Evolutionary conservation across 352 stramenopile species (phyloP).

Genomic region (Phytophthora cactorum): DNA sequence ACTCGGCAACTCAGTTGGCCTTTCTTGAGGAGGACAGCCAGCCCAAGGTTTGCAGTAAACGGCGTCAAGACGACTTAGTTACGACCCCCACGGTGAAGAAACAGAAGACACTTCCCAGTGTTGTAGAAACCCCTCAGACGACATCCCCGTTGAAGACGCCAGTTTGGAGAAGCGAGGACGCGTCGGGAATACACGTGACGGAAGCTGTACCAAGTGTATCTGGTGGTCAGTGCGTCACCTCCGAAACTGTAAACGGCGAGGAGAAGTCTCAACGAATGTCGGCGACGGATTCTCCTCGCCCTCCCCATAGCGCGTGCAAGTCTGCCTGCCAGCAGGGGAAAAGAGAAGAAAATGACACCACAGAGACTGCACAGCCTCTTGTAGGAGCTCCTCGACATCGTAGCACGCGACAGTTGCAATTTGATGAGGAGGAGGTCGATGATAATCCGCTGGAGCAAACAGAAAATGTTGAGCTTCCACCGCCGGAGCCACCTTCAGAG

Average conservation of each 20-base stretch:
- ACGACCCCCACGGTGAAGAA: slow-evolving; percentile 14
- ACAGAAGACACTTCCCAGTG: slow-evolving; percentile 3
- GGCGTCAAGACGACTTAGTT: slow-evolving; percentile 1
- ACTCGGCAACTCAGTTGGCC: slow-evolving; percentile 36
- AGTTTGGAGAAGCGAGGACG: background rate
- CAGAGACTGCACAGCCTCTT: slow-evolving; percentile 13
- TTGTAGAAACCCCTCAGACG: background rate
- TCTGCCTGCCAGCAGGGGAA: slow-evolving; percentile 3
- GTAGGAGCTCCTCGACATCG: slow-evolving; percentile 21
- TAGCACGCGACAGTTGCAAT: slow-evolving; percentile 57
- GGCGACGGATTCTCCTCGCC: slow-evolving; percentile 27
- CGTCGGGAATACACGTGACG: background rate
- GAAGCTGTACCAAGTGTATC: background rate
- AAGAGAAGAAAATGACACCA: background rate
- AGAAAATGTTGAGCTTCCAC: background rate
- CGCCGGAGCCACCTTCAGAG: background rate
- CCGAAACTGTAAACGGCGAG: slow-evolving; percentile 35
- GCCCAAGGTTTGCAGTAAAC: slow-evolving; percentile 4
- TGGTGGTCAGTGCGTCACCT: slow-evolving; percentile 2
- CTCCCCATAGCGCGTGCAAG: background rate
- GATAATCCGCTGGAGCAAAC: slow-evolving; percentile 8
- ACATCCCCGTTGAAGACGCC: background rate
- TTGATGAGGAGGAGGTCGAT: slow-evolving; percentile 31
- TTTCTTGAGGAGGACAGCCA: slow-evolving; percentile 6
- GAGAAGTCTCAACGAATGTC: slow-evolving; percentile 47